phyloP scores from a whole-genome alignment of 2,329 filamentous ascomycete genomes.

The Aureobasidium sp. region DNA sequence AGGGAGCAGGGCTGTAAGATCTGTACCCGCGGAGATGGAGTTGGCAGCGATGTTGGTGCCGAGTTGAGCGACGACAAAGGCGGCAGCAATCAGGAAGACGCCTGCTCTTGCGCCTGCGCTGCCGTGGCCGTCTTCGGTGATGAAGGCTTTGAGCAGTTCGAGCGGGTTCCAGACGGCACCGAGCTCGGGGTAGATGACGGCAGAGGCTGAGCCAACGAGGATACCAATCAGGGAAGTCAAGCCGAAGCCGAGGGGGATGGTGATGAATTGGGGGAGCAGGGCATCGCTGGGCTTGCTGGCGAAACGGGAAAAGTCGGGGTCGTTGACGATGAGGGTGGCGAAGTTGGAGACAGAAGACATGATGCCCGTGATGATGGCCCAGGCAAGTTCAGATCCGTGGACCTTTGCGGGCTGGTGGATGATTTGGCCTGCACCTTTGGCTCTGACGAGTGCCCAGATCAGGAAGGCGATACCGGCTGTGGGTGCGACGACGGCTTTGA shows the following conservation, averaged over 20 bases:
- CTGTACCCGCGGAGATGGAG: slow-evolving; percentile 47
- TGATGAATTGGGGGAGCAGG: slow-evolving; percentile 65
- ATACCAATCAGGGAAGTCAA: slow-evolving; percentile 19
- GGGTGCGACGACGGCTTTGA: slow-evolving; percentile 80
- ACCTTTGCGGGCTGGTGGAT: slow-evolving; percentile 59
- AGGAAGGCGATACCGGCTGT: slow-evolving; percentile 78
- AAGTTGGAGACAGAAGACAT: slow-evolving; percentile 91
- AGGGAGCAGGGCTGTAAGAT: slow-evolving; percentile 47
- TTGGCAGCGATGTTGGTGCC: slow-evolving; percentile 74
- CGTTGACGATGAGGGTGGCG: slow-evolving; percentile 72
- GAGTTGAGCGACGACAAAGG: slow-evolving; percentile 44
- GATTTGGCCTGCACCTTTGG: slow-evolving; percentile 77
- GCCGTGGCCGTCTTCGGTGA: slow-evolving; percentile 32
- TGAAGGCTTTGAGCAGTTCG: slow-evolving; percentile 36
- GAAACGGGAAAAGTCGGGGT: slow-evolving; percentile 81
- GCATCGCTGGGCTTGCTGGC: slow-evolving; percentile 68
- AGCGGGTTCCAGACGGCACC: slow-evolving; percentile 50
- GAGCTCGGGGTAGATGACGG: slow-evolving; percentile 42
- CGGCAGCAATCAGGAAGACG: slow-evolving; percentile 42
- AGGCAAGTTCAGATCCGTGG: slow-evolving; percentile 63
- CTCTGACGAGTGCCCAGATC: slow-evolving; percentile 76
- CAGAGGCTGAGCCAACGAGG: slow-evolving; percentile 38
- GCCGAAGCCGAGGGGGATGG: slow-evolving; percentile 22
- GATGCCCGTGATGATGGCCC: slow-evolving; percentile 76
- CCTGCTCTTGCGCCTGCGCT: slow-evolving; percentile 42